Conservation (phyloP, 768 basidiomycete species). For the Trametes cinnabarina region DNA sequence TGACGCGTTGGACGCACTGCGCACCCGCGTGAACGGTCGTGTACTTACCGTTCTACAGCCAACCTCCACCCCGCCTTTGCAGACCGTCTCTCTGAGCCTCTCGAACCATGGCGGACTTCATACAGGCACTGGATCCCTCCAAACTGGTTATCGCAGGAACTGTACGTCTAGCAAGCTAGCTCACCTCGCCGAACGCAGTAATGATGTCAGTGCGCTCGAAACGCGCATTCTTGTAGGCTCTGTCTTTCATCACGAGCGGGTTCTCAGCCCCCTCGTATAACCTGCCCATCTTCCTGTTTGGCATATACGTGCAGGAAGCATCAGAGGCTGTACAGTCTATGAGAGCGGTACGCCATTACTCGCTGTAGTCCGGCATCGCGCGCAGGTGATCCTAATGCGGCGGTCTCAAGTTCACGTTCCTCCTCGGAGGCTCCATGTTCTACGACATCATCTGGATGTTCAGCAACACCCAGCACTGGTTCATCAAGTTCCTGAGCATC, state of each 20-base stretch:
- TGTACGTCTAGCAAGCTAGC: slow-evolving; percentile 38
- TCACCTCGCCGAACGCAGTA: not conserved
- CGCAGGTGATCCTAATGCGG: not conserved
- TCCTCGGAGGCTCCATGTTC: slow-evolving; percentile 58
- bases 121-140: slow-evolving; percentile 68
- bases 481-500: slow-evolving; percentile 53
- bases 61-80: not conserved
- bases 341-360: slow-evolving; percentile 48
- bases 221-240: slow-evolving; percentile 38
- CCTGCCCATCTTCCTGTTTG: slow-evolving; percentile 80
- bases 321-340: slow-evolving; percentile 62
- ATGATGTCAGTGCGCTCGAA: not conserved
- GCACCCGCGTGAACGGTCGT: not conserved
- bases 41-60: not conserved
- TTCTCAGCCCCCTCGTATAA: slow-evolving; percentile 70
- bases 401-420: slow-evolving; percentile 54
- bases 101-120: slow-evolving; percentile 54
- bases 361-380: not conserved
- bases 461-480: slow-evolving; percentile 50
- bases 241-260: slow-evolving; percentile 58
- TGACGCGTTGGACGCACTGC: not conserved
- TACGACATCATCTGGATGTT: slow-evolving; percentile 74
- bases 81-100: not conserved
- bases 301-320: slow-evolving; percentile 68
- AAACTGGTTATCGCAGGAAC: slow-evolving; percentile 65